Base-by-base conservation (phyloP, 176 grass and related monocot species). In the Avena insularis region DNA sequence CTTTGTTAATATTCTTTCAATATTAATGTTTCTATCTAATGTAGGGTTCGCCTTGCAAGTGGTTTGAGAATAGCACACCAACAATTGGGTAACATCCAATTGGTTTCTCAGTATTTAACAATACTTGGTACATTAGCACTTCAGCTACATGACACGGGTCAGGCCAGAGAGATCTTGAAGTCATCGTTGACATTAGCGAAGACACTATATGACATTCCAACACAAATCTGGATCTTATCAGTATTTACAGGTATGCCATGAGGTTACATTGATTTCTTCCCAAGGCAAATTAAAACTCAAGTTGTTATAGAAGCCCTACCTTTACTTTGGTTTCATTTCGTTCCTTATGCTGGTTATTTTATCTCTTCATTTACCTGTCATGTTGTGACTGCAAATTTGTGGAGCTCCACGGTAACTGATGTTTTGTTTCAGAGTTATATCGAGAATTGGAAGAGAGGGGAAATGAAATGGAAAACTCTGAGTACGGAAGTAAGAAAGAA, bases 71-170 rank as follows among this genome's bases (percentile, higher is more conserved):
- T 98, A 86, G 93, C 96, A 79, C 93, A 98, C 83, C 93, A 96
- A 88, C 92, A 98, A 83, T 88, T 98, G 79, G 92, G 96, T 80
- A 98, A 98, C 80, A 98, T 98, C 71, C 92, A 98, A 83, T 90
- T 98, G 78, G 96, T 98, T 92, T 98, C 96, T 73, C 96, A 98
- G 83, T 98, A 94, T 88, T 82, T 98, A 84, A 98, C 96, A 63
- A 93, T 98, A 72, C 81, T 98, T 50, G 96, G 96, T 60, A 96
- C 96, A 33, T 79, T 98, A 83, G 96, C 96, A 47, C 90, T 98
- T 88, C 96, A 98, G 66, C 87, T 98, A 78, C 96, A 94, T 71
- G 96, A 98, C 25, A 89, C 75, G 62, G 93, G 81, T 83, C 96
- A 98, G 57, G 93, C 93, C 85, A 94, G 92, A 89, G 96, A 98